Evolutionary conservation across 306 rosid genomes (phyloP).

Genomic region (Dicorynia guianensis): DNA sequence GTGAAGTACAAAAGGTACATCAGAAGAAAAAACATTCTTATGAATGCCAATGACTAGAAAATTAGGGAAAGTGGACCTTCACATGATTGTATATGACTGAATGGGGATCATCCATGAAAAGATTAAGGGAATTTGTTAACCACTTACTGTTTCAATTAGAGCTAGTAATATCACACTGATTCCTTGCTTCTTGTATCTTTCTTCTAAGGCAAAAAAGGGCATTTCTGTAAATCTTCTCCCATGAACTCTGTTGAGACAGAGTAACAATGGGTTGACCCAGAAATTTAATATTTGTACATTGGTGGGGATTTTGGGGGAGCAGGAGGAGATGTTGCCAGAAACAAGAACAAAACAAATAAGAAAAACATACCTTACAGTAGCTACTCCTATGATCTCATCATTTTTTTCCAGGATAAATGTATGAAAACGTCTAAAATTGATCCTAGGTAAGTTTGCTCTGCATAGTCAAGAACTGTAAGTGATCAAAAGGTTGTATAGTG

Average conservation of each 20-base stretch:
- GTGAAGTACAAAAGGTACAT: not conserved
- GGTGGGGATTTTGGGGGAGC: no score
- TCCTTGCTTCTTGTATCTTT: slow-evolving; percentile 29
- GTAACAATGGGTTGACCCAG: not conserved
- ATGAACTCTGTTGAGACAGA: slow-evolving; percentile 36
- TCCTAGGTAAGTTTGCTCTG: slow-evolving; percentile 45
- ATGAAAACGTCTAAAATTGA: slow-evolving; percentile 46
- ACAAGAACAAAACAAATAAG: not conserved
- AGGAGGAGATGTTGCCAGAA: no score
- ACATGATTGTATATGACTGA: no score
- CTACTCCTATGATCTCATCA: slow-evolving; percentile 46
- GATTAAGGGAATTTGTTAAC: not conserved
- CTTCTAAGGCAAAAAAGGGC: slow-evolving; percentile 40
- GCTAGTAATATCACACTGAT: slow-evolving; percentile 24
- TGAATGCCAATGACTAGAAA: not conserved
- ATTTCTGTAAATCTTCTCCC: slow-evolving; percentile 46
- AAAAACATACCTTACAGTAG: slow-evolving; percentile 49
- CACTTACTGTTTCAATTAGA: slow-evolving; percentile 46
- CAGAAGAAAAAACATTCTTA: not conserved
- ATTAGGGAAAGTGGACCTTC: no score
- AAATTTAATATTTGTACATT: not conserved
- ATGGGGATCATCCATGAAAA: not conserved
- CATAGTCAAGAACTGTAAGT: not conserved
- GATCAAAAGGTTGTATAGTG: slow-evolving; percentile 2
- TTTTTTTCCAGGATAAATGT: slow-evolving; percentile 50